phyloP scores from a whole-genome alignment of 108 stramenopile genomes.

The Poteriospumella lacustris region DNA sequence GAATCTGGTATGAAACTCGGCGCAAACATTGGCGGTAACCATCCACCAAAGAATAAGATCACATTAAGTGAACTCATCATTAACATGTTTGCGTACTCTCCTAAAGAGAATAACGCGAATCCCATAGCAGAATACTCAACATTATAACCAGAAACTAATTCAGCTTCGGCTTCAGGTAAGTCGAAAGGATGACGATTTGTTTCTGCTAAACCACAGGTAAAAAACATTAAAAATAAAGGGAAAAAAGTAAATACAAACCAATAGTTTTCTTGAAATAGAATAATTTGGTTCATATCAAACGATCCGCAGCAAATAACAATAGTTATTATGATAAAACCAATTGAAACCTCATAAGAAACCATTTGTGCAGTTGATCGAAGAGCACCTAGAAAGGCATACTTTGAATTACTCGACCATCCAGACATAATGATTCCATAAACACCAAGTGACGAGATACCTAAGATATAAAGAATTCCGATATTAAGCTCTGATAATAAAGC shows the following conservation, averaged over 20 bases:
- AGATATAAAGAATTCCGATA: constrained; percentile 16
- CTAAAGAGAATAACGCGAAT: constrained; percentile 20
- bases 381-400: constrained; percentile 29
- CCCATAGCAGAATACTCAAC: constrained; percentile 24
- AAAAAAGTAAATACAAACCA: constrained; percentile 45
- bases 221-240: constrained; percentile 44
- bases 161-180: constrained; percentile 48
- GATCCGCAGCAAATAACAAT: constrained; percentile 37
- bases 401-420: constrained; percentile 23
- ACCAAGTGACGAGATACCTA: constrained; percentile 22
- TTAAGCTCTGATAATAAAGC: neutral
- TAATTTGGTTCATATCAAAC: constrained; percentile 37
- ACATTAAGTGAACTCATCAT: constrained; percentile 23
- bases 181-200: constrained; percentile 52
- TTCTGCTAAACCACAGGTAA: constrained; percentile 44
- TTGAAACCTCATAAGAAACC: constrained; percentile 50
- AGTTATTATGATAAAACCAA: constrained; percentile 46
- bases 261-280: constrained; percentile 34
- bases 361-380: constrained; percentile 40
- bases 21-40: constrained; percentile 5
- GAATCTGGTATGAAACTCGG: constrained; percentile 3
- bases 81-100: constrained; percentile 25
- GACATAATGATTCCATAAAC: constrained; percentile 24
- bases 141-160: constrained; percentile 50
- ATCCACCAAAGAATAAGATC: constrained; percentile 15